A percentile compares a stretch with the other conserved stretches of the same genome.
phyloP scores from a whole-genome alignment of 805 yeast species.

The Ogataea thermomethanolica region DNA sequence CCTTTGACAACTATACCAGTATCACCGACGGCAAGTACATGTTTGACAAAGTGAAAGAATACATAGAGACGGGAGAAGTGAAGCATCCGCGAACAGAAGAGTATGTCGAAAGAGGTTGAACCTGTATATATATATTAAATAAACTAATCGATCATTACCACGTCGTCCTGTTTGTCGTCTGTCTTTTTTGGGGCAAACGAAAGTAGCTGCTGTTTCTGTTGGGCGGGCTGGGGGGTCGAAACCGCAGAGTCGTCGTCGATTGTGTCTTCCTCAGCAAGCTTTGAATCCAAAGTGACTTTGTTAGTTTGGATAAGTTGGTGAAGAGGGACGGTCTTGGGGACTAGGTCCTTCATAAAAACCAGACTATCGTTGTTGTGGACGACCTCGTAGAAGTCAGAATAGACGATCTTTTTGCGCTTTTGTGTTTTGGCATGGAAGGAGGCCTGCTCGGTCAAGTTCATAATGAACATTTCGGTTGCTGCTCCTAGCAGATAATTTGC shows the following conservation, averaged over 20 bases:
- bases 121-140: slow-evolving; percentile 12
- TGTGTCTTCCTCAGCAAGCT: slow-evolving; percentile 14
- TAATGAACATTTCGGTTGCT: slow-evolving; percentile 75
- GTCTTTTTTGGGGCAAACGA: slow-evolving; percentile 12
- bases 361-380: slow-evolving; percentile 58
- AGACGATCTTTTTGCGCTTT: slow-evolving; percentile 64
- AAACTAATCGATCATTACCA: slow-evolving; percentile 8
- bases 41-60: slow-evolving; percentile 69
- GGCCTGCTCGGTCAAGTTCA: slow-evolving; percentile 70
- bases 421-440: slow-evolving; percentile 59
- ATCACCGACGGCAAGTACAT: slow-evolving; percentile 72
- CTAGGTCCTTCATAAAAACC: slow-evolving; percentile 59
- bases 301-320: slow-evolving; percentile 45
- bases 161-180: slow-evolving; percentile 8
- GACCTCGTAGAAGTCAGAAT: slow-evolving; percentile 65
- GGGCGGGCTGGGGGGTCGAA: slow-evolving; percentile 9
- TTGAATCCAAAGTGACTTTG: slow-evolving; percentile 21
- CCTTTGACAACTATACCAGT: slow-evolving; percentile 62
- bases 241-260: slow-evolving; percentile 14
- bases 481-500: slow-evolving; percentile 74
- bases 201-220: slow-evolving; percentile 15
- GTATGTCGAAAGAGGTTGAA: slow-evolving; percentile 38
- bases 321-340: slow-evolving; percentile 58
- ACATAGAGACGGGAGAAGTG: slow-evolving; percentile 66
- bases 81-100: slow-evolving; percentile 32